These are phyloP conservation scores for Mrakiaceae sp. DNA, from an alignment of 1,284 basidiomycete species.

Conservation along the genomic window DNA sequence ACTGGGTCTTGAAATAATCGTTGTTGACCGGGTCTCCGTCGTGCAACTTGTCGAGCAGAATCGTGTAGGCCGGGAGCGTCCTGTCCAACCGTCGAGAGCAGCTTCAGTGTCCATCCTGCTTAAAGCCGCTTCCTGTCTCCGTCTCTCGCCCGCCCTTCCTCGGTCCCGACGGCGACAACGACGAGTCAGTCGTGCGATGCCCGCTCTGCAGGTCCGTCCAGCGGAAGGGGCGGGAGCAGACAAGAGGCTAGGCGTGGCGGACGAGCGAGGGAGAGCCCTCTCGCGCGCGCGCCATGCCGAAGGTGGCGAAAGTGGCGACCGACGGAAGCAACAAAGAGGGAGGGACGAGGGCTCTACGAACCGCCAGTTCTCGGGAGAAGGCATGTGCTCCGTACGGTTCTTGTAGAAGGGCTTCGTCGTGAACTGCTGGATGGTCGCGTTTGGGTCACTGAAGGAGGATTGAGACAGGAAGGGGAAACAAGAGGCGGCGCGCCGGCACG, in stretches of 20 bases:
- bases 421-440: conserved; percentile 8
- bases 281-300: not conserved
- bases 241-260: not conserved
- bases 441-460: not conserved
- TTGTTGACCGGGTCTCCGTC: conserved; percentile 83
- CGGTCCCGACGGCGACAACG: too few species aligned
- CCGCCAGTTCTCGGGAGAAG: conserved; percentile 15
- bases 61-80: conserved; percentile 63
- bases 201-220: not conserved
- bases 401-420: conserved; percentile 7
- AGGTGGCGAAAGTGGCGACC: too few species aligned
- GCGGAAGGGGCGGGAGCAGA: not conserved
- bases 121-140: too few species aligned
- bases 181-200: too few species aligned
- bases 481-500: not conserved
- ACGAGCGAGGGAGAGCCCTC: not conserved
- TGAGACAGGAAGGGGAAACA: not conserved
- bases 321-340: not conserved
- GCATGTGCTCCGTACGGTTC: not conserved
- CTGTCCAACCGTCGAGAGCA: not conserved
- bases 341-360: not conserved
- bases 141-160: too few species aligned
- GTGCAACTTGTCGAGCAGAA: conserved; percentile 82
- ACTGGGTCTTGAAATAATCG: conserved; percentile 61
- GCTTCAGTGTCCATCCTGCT: not conserved